Base-by-base conservation (phyloP, 306 rosid species). In the Abrus precatorius region DNA sequence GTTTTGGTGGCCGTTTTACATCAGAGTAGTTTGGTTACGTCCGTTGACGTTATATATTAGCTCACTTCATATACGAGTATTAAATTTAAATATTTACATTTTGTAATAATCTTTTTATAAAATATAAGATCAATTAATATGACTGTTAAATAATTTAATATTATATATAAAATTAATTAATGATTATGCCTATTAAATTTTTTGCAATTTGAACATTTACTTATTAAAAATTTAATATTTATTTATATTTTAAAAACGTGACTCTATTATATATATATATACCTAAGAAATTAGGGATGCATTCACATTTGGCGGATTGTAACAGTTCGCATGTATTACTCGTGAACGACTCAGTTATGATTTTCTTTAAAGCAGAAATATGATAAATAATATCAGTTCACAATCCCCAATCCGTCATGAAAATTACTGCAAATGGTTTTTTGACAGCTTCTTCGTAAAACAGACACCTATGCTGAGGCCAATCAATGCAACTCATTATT, bases 381-480 rank as follows among this genome's bases (percentile, higher is more conserved):
- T 5, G 0, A 33, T 48, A 60, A 49, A 14, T 20, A 20, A 47
- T 8, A 20, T 54, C 38, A 54, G 54, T 54, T 72, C 34, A 3
- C 63, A n/a, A 1, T 53, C 49, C 8, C 11, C 32, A 2, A 50
- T 12, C 2, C 9, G 14, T 32, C 53, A 40, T 55, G 54, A 55
- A 73, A 54, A n/a, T 9, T 14, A 9, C 52, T 4, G 9, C 20
- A 7, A 48, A 33, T 33, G 32, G 13, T 38, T 14, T 3, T 52
- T 72, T 72, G 66, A 55, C 77, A 44, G 7, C 53, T 55, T 40
- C 57, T 12, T 30, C 40, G 3, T 45, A 44, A 47, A 69, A 45
- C 75, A 48, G 0, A 49, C 61, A 7, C 59, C 75, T 5, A 48
- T 12, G 59, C 74, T 45, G 9, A 68, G 28, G 2, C 52, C 75